Evolutionary conservation across 306 rosid species (phyloP).

Genomic region (Cucurbita maxima): DNA sequence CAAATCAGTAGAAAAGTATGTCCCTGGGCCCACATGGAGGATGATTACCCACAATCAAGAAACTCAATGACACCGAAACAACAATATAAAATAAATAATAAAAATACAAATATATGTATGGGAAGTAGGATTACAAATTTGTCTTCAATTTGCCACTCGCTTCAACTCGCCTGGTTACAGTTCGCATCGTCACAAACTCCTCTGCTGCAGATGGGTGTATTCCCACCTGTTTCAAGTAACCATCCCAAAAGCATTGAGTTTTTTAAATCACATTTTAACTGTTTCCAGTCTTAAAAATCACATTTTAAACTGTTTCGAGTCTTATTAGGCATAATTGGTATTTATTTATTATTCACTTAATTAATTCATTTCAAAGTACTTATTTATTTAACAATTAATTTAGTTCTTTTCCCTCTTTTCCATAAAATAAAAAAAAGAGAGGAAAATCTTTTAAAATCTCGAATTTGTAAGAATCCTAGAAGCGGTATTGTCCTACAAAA

Average conservation of each 20-base stretch:
- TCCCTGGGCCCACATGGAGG: neutral
- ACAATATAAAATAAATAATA: neutral
- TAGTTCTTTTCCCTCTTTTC: neutral
- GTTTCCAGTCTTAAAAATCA: too few species aligned
- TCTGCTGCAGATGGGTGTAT: conserved; percentile 89
- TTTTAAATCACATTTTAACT: too few species aligned
- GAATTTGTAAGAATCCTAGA: neutral
- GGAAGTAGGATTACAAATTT: conserved; percentile 15
- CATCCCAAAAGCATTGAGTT: too few species aligned
- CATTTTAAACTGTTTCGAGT: too few species aligned
- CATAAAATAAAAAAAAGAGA: neutral
- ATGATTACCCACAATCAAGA: neutral
- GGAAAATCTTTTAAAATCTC: too few species aligned
- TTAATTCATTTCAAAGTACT: too few species aligned
- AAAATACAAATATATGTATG: too few species aligned
- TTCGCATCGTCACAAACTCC: conserved; percentile 93
- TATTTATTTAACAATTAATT: neutral
- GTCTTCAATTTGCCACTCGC: conserved; percentile 45
- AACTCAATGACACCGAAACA: neutral
- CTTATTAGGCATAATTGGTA: too few species aligned
- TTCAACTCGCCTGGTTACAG: conserved; percentile 47
- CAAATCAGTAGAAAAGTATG: too few species aligned
- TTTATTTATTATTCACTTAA: too few species aligned
- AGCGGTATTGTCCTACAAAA: neutral
- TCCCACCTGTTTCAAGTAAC: conserved; percentile 46